Base-by-base conservation (phyloP, 208 protist species). In the Trypanosoma lewisi region DNA sequence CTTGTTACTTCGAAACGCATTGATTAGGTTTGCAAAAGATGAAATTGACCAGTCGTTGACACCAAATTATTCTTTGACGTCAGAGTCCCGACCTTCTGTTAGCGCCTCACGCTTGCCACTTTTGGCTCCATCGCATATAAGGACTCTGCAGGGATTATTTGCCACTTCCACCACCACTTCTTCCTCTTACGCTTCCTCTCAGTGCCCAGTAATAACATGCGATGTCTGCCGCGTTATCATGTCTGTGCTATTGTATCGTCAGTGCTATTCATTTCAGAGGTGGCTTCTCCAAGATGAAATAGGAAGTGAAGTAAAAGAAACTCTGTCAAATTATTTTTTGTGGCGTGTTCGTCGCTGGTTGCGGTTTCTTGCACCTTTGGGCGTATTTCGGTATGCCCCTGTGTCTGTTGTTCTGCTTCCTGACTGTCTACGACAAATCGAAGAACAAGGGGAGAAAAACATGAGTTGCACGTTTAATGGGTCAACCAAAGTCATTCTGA, bases 161-260 rank as follows among this genome's bases (percentile, higher is more conserved):
- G 37, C 27, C 12, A 28, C 54, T 16, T 23, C 44, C 44, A 31
- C 54, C 6, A 41, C 28, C 25, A 45, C 50, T 19, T 25, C 30
- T 33, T 23, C 42, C 17, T 55, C 48, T 19, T 36, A 36, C 52
- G 31, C 56, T 12, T 51, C 41, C 28, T 60, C 42, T 17, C 21
- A 14, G 12, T 41, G 12, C 41, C n/a, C 58, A 39, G 37, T 30
- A 27, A 19, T 25, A 37, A 9, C 21, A 16, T 37, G 21, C 17
- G 48, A 59, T 31, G 47, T 70, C 1, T 55, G 45, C 60, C 59
- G 57, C 42, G 65, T 70, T 27, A 23, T 70, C 2, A 63, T 70
- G 65, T 64, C 56, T 42, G 65, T 70, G 31, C 52, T 70, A 12
- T 49, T 70, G 5, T 70, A 70, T 50, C 65, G 56, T 28, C 25